These are phyloP conservation scores for Aspergillus uvarum DNA, from an alignment of 2,329 filamentous ascomycete species.

Conservation along the genomic window DNA sequence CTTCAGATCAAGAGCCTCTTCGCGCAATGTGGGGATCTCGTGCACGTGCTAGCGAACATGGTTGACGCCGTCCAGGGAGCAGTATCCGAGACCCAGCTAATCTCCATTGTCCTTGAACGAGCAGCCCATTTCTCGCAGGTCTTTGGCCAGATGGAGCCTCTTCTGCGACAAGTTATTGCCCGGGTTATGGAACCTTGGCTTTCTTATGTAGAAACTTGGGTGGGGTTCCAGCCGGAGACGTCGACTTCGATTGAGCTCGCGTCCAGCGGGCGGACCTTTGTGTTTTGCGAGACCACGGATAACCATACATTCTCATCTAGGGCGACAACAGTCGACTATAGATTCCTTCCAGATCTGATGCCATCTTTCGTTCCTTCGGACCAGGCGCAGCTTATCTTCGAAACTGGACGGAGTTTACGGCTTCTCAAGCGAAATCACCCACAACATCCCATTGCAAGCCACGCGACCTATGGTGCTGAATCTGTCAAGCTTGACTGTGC, in stretches of 20 bases:
- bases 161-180: slow-evolving; percentile 66
- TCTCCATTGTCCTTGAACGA: slow-evolving; percentile 62
- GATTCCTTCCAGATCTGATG: slow-evolving; percentile 54
- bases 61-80: slow-evolving; percentile 48
- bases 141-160: slow-evolving; percentile 59
- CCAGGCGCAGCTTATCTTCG: slow-evolving; percentile 70
- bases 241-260: slow-evolving; percentile 53
- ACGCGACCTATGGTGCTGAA: slow-evolving; percentile 47
- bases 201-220: slow-evolving; percentile 69
- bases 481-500: slow-evolving; percentile 66
- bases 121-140: slow-evolving; percentile 65
- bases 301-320: slow-evolving; percentile 58
- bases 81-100: slow-evolving; percentile 59
- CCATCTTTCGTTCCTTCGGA: slow-evolving; percentile 71
- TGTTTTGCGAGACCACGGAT: slow-evolving; percentile 61
- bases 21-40: slow-evolving; percentile 38
- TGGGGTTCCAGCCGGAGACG: slow-evolving; percentile 64
- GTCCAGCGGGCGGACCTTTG: slow-evolving; percentile 57
- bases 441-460: slow-evolving; percentile 64
- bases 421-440: slow-evolving; percentile 71
- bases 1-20: slow-evolving; percentile 42
- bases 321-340: slow-evolving; percentile 63
- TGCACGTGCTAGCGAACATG: slow-evolving; percentile 38
- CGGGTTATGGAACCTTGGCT: slow-evolving; percentile 66
- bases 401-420: slow-evolving; percentile 73